A percentile compares a stretch with the other conserved stretches of the same genome.
phyloP scores from a whole-genome alignment of 2,329 filamentous ascomycete genomes.

The Fusarium camptoceras region DNA sequence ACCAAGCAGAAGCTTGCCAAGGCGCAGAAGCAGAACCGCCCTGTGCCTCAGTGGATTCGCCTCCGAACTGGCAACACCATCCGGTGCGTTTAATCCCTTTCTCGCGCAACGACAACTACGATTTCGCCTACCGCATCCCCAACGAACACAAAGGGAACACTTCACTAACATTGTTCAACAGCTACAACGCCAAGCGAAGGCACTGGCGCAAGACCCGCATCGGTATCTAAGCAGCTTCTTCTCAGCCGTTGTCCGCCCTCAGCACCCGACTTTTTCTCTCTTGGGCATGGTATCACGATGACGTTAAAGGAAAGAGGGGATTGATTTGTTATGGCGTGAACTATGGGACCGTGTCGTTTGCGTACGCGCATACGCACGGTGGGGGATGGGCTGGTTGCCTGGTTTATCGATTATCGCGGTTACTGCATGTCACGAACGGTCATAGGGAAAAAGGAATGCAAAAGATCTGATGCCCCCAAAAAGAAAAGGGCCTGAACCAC shows the following conservation, averaged over 20 bases:
- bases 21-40: conserved; percentile 99
- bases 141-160: background rate
- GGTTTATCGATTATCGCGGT: conserved; percentile 55
- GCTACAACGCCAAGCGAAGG: conserved; percentile 99
- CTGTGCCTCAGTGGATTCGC: conserved; percentile 99
- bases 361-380: conserved; percentile 33
- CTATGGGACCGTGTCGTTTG: conserved; percentile 37
- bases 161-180: conserved; percentile 55
- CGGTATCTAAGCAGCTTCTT: conserved; percentile 81
- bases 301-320: conserved; percentile 40
- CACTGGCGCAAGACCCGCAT: conserved; percentile 99
- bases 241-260: conserved; percentile 44
- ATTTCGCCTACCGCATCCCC: conserved; percentile 2
- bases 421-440: conserved; percentile 61
- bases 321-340: conserved; percentile 41
- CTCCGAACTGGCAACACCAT: conserved; percentile 99
- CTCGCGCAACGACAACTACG: conserved; percentile 18
- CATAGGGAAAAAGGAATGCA: conserved; percentile 61
- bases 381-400: conserved; percentile 50
- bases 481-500: conserved; percentile 41
- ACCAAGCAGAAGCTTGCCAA: conserved; percentile 99
- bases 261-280: conserved; percentile 40
- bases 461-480: conserved; percentile 52
- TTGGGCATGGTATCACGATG: conserved; percentile 47
- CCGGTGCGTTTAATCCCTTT: conserved; percentile 76